Percentiles rank a stretch among this genome's conserved stretches.
Evolutionary conservation across 1,139 yeast species (phyloP).

Genomic region (Pichia sp.): DNA sequence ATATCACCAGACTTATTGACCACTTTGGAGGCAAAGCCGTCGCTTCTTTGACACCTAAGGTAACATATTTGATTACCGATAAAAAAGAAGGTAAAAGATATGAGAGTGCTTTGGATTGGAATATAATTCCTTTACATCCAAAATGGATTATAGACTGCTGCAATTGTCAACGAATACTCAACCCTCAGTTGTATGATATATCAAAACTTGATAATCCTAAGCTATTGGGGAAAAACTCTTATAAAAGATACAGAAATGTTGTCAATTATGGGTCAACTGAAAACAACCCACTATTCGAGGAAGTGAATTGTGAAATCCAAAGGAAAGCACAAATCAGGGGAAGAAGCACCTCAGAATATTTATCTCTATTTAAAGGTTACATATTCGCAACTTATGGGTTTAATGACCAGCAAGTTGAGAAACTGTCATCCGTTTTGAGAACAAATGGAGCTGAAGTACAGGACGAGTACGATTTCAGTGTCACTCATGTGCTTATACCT

Average conservation of each 20-base stretch:
- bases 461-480: conserved; percentile 17
- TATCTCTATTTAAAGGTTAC: conserved; percentile 31
- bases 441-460: conserved; percentile 37
- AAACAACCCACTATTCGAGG: conserved; percentile 7
- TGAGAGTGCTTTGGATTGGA: conserved; percentile 60
- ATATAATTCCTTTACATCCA: conserved; percentile 64
- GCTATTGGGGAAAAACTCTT: conserved; percentile 40
- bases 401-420: conserved; percentile 27
- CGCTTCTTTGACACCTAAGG: conserved; percentile 47
- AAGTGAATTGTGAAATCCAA: background rate
- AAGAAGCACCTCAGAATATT: too few species aligned
- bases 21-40: conserved; percentile 54
- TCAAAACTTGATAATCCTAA: conserved; percentile 20
- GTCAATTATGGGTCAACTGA: conserved; percentile 9
- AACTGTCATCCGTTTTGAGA: conserved; percentile 33
- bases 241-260: conserved; percentile 26
- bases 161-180: conserved; percentile 52
- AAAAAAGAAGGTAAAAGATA: conserved; percentile 54
- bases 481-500: conserved; percentile 38
- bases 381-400: conserved; percentile 37
- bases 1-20: conserved; percentile 34
- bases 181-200: conserved; percentile 40
- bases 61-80: conserved; percentile 47
- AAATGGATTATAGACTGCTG: conserved; percentile 65
- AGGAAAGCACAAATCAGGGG: background rate